Base-by-base conservation (phyloP, 2,329 filamentous ascomycete species). In the Cladobotryum mycophilum region DNA sequence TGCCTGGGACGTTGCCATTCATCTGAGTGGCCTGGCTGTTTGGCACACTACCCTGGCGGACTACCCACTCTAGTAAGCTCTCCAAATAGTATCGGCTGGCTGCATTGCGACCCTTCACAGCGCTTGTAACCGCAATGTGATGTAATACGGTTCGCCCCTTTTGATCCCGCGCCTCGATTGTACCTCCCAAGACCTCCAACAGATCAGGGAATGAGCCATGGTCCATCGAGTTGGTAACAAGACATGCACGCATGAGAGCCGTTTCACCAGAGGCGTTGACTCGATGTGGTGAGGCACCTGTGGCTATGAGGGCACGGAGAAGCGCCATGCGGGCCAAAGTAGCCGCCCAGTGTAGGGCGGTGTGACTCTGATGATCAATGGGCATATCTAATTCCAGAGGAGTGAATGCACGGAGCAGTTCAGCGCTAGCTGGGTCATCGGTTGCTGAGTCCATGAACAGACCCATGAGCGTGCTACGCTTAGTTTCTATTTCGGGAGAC, bases 61-160 rank as follows among this genome's bases (percentile, higher is more conserved):
- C 91, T 12, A 97, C 87, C 74, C 95, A 97, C 64, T 96, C 92
- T 1, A 99, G 76, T 11, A 99, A 76, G 25, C 89, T 92, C 69
- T 99, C 93, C 2, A 99, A 81, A 61, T 99, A 99, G 66, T 97
- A 96, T 57, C 92, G 88, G 65, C 90, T 95, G 18, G 93, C 92
- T 40, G 89, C 84, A 52, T 89, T 91, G 45, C 93, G 84, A 6
- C 92, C 92, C 65, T 96, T 96, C 61, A 97, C 93, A 6, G 91
- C 93, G 55, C 91, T 96, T 14, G 93, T 95, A 34, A 97, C 84
- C 5, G 93, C 91, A 60, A 99, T 97, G 64, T 99, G 93, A 64
- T 99, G 93, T 20, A 99, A 74, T 13, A 97, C 90, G 0, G 92
- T 97, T 36, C 93, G 80, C 8, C 91, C 91, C 67, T 90, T 90